phyloP scores from a whole-genome alignment of 192 early-diverging fungal genomes.

The Bifiguratus adelaidae region DNA sequence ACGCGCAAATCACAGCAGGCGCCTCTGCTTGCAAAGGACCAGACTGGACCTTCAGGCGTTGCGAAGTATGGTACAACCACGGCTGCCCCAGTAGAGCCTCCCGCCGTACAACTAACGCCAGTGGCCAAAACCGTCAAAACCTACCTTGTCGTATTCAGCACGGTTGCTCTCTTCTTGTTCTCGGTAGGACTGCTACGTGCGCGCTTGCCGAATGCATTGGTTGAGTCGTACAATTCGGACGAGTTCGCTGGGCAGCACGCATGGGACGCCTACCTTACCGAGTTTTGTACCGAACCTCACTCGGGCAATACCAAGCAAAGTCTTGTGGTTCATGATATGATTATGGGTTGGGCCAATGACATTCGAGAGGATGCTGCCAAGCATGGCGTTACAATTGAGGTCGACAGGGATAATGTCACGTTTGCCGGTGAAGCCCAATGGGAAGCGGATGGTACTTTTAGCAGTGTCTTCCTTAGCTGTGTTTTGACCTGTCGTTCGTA shows the following conservation, averaged over 20 bases:
- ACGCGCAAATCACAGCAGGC: too few relatives aligned
- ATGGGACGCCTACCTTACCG: constrained; percentile 14
- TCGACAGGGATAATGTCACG: constrained; percentile 11
- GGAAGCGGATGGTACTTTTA: background rate
- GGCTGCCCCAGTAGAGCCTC: background rate
- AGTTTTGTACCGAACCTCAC: constrained; percentile 12
- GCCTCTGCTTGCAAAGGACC: constrained; percentile 6
- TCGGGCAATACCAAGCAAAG: constrained; percentile 8
- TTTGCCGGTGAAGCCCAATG: background rate
- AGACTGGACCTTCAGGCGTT: too few relatives aligned
- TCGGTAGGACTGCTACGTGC: background rate
- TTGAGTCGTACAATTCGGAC: constrained; percentile 4
- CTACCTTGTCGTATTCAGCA: constrained; percentile 4
- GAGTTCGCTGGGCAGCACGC: constrained; percentile 20
- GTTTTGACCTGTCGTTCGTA: too few relatives aligned
- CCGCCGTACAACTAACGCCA: background rate
- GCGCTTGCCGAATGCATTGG: constrained; percentile 5
- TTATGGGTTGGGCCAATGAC: background rate
- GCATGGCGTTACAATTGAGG: constrained; percentile 7
- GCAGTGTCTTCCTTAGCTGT: too few relatives aligned
- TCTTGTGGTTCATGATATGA: background rate
- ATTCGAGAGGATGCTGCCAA: constrained; percentile 3
- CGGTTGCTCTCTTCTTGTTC: background rate
- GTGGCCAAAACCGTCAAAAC: background rate
- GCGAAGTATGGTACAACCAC: too few relatives aligned